Evolutionary conservation across 192 early-diverging fungal genomes (phyloP), one percentile per base, ranked within the genome.

Genomic region (Gamsiella multidivaricata): DNA sequence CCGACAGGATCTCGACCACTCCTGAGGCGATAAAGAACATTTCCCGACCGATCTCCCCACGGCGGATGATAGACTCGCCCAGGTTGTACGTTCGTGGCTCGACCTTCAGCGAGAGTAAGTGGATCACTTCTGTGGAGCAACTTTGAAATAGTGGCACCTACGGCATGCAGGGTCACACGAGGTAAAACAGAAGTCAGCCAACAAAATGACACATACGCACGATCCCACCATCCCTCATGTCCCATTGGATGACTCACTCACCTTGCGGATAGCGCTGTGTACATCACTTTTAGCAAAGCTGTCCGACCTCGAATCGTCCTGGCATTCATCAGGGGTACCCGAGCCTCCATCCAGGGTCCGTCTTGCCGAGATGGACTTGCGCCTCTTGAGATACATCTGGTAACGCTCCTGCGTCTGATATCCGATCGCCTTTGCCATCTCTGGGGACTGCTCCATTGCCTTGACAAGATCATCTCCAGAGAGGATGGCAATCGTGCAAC

Each of bases 1-100:
- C 64, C 1, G 87, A 86, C 22, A 89, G 80, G 12, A 92, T 85
- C 60, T 88, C 84, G 23, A 93, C 88, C 2, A 81, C 76, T 31
- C 93, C 93, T 22, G 86, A 84, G 20, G 87, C 71, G 59, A 94
- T 84, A 75, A 94, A 94, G 56, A 90, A 94, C 75, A 94, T 87
- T 25, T 91, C 90, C 11, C 72, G 79, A 3, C 88, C 91, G 20
- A 58, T 74, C 39, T 93, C 91, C 10, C 91, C 91, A 49, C 89
- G 80, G 15, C 78, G 57, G 15, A 91, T 81, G 43, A 94, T 86
- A 11, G 79, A 56, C 51, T 87, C 83, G 17, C 87, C 86, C 0
- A 88, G 73, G 18, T 56, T 69, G 61, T 87, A 91, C 23, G 84
- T 76, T 9, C 90, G 80, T 11, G 84, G 84, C 31, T 83, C 67